Conservation (phyloP, 2,329 filamentous ascomycete genomes). For the Fusarium haematococcum region DNA sequence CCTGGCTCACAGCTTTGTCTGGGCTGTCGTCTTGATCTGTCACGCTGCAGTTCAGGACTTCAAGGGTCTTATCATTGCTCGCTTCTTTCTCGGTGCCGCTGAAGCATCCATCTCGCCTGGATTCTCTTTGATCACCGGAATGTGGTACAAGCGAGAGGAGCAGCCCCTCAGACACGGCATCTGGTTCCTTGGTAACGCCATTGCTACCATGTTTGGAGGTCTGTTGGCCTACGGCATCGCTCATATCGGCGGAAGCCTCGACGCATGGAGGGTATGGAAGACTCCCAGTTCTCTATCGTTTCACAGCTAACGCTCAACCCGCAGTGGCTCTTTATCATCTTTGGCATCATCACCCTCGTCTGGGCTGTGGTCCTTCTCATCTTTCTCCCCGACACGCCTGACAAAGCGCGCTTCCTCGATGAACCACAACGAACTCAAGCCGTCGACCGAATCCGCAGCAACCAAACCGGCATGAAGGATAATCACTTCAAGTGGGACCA, state of each 20-base stretch:
- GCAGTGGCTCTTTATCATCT: conserved; percentile 41
- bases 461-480: conserved; percentile 37
- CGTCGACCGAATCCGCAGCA: conserved; percentile 30
- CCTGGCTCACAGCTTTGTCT: conserved; percentile 7
- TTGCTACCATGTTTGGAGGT: conserved; percentile 37
- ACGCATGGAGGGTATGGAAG: conserved; percentile 33
- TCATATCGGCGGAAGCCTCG: conserved; percentile 27
- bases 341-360: conserved; percentile 34
- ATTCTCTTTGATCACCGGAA: conserved; percentile 38
- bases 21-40: conserved; percentile 32
- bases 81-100: conserved; percentile 39
- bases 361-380: conserved; percentile 27
- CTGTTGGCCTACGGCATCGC: conserved; percentile 37
- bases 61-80: conserved; percentile 23
- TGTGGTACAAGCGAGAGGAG: conserved; percentile 41
- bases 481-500: conserved; percentile 39
- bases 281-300: neutral
- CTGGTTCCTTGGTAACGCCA: conserved; percentile 39
- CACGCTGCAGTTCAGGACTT: conserved; percentile 37
- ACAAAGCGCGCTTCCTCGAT: conserved; percentile 29
- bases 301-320: neutral
- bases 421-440: conserved; percentile 28
- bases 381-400: conserved; percentile 34
- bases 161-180: conserved; percentile 40
- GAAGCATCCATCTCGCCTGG: conserved; percentile 41